phyloP scores from a whole-genome alignment of 768 basidiomycete species.

The Amylocystis lapponica region DNA sequence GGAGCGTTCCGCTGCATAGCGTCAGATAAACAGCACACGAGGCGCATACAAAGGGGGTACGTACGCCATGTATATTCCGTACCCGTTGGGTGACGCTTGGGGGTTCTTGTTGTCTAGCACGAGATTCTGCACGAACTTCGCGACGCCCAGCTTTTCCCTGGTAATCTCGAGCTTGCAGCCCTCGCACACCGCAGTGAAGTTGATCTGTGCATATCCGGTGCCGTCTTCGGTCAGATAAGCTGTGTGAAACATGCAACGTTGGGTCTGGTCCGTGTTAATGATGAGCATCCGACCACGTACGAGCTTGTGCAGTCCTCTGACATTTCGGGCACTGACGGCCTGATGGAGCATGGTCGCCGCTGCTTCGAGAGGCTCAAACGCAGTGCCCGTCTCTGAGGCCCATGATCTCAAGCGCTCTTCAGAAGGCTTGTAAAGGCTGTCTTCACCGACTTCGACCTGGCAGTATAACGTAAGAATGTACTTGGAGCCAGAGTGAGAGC shows the following conservation, averaged over 20 bases:
- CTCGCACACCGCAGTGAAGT: constrained; percentile 33
- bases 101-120: constrained; percentile 10
- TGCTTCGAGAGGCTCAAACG: constrained; percentile 32
- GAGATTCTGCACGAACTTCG: constrained; percentile 39
- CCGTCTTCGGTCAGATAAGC: constrained; percentile 36
- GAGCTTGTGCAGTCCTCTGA: constrained; percentile 20
- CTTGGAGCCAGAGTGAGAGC: not conserved
- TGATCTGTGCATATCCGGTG: constrained; percentile 43
- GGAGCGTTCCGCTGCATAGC: constrained; percentile 34
- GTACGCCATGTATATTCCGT: not conserved
- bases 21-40: not conserved
- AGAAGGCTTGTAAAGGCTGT: constrained; percentile 11
- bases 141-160: constrained; percentile 34
- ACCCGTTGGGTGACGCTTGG: too few relatives aligned
- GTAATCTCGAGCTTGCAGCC: constrained; percentile 36
- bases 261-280: not conserved
- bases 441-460: constrained; percentile 16
- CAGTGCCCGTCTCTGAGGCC: constrained; percentile 15
- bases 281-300: constrained; percentile 21
- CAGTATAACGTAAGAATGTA: not conserved
- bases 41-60: not conserved
- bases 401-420: constrained; percentile 8
- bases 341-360: constrained; percentile 19
- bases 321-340: constrained; percentile 32
- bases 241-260: constrained; percentile 12